phyloP scores from a whole-genome alignment of 2,329 filamentous ascomycete genomes.

The Pseudogymnoascus sp. region DNA sequence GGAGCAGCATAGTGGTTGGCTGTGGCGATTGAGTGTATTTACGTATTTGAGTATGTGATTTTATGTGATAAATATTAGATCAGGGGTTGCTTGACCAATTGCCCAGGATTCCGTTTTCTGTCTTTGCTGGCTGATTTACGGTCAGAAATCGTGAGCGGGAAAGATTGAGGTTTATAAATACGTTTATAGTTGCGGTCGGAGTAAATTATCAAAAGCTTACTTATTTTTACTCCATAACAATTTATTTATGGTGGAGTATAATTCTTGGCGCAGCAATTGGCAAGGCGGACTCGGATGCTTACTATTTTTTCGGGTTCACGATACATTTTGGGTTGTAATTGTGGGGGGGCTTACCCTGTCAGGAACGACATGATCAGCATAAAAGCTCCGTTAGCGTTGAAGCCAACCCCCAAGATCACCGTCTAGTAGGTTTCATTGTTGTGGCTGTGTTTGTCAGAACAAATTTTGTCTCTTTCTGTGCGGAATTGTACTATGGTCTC shows the following conservation, averaged over 20 bases:
- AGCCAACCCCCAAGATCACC: neutral
- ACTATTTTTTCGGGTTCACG: neutral
- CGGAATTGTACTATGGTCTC: neutral
- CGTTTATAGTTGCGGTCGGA: neutral
- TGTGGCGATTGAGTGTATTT: neutral
- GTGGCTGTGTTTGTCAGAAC: neutral
- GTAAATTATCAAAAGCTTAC: constrained; percentile 1
- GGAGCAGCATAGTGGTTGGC: neutral
- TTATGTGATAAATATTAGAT: neutral
- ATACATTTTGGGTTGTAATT: neutral
- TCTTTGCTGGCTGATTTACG: neutral
- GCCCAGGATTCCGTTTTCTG: neutral
- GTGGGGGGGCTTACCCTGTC: neutral
- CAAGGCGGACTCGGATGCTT: neutral
- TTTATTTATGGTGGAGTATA: neutral
- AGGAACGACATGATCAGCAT: neutral
- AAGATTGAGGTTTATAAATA: neutral
- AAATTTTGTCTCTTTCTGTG: neutral
- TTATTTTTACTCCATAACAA: neutral
- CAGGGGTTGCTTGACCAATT: neutral
- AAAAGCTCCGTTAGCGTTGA: neutral
- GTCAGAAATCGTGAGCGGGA: neutral
- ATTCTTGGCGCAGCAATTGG: neutral
- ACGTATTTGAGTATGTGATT: neutral
- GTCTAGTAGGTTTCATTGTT: neutral